Conservation (phyloP, 139 green algal genomes). For the Chlorella sp. region DNA sequence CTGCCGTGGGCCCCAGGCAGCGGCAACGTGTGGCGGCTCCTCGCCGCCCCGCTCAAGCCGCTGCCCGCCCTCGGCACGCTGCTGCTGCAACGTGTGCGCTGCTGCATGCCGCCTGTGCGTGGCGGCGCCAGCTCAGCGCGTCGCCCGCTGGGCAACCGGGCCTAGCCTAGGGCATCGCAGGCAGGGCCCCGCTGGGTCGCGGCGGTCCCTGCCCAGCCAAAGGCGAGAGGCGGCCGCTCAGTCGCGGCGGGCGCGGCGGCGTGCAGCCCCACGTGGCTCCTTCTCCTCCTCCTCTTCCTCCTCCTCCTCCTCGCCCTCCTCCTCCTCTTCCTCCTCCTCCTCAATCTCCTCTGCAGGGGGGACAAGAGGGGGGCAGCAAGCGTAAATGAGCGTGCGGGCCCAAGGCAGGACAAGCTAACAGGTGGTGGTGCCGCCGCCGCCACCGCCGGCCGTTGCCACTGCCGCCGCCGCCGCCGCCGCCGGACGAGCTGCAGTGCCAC, state of each 20-base stretch:
- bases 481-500: not conserved
- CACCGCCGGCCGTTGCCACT: no score
- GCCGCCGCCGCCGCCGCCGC: no score
- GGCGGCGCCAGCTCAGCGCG: not conserved
- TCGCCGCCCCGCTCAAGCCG: no score
- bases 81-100: no score
- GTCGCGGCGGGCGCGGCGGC: slow-evolving; percentile 43
- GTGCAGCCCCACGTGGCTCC: not conserved
- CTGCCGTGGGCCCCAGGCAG: no score
- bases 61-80: no score
- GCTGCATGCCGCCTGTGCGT: no score
- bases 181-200: no score
- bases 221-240: not conserved
- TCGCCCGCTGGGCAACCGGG: not conserved
- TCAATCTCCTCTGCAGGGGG: not conserved
- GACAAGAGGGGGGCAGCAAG: not conserved
- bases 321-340: slow-evolving; percentile 14
- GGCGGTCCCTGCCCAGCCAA: not conserved
- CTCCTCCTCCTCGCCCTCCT: slow-evolving; percentile 33
- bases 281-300: not conserved
- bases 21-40: no score
- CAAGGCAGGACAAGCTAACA: not conserved
- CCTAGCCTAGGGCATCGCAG: no score
- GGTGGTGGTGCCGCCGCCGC: not conserved
- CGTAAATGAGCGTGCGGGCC: not conserved